Evolutionary conservation across 176 grass and related monocot species (phyloP), one percentile per base, ranked within the genome.

Genomic region (Oryza australiensis): DNA sequence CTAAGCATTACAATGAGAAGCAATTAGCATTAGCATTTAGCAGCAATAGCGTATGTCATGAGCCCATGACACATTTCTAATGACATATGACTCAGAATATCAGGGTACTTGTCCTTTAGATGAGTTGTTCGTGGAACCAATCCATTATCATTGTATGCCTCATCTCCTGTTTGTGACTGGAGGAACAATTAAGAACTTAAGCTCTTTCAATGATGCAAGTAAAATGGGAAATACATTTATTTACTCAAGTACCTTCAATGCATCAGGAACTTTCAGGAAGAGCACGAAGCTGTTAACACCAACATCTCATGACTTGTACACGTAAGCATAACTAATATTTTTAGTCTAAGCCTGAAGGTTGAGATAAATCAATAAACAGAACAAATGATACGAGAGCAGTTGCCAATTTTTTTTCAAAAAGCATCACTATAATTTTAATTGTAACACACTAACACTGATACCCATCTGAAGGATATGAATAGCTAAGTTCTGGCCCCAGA

Each of bases 241-340:
- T 38, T 26, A 2, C 38, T 59, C 66, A 77, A 63, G 80, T 51
- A 98, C 93, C 96, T 98, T 98, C 85, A 98, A 74, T 57, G 89
- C 93, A 88, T 98, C 96, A 34, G 96, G 93, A 81, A 98, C 88
- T 90, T 98, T 98, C 63, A 93, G 96, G 81, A 98, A 98, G 45
- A 98, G 89, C 53, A 98, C 90, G 29, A 98, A 87, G 80, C 93
- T 91, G 63, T 98, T 93, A 69, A 98, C 96, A 48, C 92, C 96
- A 72, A 98, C 93, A 91, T 98, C 96, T 0, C 87, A 83, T 64
- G 96, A 76, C 87, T 93, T 98, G 73, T 95, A 91, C 26, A 98
- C 93, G 48, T 20, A 51, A 51, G 18, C 49, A 51, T 15, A 51
- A 5, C 46, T 18, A 0, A 18, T 51, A n/a, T 51, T 51, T 53